Percentiles rank a stretch among this genome's conserved stretches.
These are phyloP conservation scores for Aureobasidium subglaciale DNA, from an alignment of 2,329 filamentous ascomycete genomes.

Conservation along the genomic window DNA sequence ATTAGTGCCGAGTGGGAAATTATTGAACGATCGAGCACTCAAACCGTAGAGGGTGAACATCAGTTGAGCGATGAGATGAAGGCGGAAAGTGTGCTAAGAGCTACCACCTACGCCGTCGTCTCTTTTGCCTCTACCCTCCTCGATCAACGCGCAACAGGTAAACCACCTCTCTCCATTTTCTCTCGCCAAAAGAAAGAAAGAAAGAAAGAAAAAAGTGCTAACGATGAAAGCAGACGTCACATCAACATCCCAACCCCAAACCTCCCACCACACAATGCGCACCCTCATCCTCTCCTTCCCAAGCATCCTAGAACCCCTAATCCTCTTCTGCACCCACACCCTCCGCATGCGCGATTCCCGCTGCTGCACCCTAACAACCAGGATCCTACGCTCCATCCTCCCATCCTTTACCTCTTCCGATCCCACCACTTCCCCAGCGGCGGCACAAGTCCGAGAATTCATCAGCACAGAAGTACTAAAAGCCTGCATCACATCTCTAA, in stretches of 20 bases:
- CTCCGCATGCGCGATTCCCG: conserved; percentile 85
- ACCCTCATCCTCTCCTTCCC: conserved; percentile 76
- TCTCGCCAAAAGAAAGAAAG: too few relatives aligned
- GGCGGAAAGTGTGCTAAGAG: conserved; percentile 86
- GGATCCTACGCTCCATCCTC: conserved; percentile 78
- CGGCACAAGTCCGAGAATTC: conserved; percentile 72
- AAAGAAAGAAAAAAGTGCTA: too few relatives aligned
- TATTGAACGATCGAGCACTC: conserved; percentile 53
- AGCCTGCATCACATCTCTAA: conserved; percentile 80
- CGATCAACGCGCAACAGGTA: conserved; percentile 40
- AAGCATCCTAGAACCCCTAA: conserved; percentile 74
- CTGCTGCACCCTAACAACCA: conserved; percentile 77
- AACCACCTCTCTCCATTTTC: not conserved
- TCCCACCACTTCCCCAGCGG: conserved; percentile 35
- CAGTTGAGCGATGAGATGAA: conserved; percentile 92
- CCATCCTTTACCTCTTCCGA: conserved; percentile 76
- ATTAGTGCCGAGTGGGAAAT: conserved; percentile 81
- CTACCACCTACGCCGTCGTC: conserved; percentile 86
- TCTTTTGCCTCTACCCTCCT: conserved; percentile 86
- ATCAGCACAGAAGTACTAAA: conserved; percentile 83
- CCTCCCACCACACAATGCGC: conserved; percentile 54
- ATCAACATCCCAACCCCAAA: conserved; percentile 17
- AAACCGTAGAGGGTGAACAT: conserved; percentile 63
- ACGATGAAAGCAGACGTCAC: not conserved
- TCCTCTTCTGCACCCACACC: conserved; percentile 85